A percentile compares a stretch with the other conserved stretches of the same genome.
Conservation (phyloP, 2,329 filamentous ascomycete genomes). For the Botrytis aclada region DNA sequence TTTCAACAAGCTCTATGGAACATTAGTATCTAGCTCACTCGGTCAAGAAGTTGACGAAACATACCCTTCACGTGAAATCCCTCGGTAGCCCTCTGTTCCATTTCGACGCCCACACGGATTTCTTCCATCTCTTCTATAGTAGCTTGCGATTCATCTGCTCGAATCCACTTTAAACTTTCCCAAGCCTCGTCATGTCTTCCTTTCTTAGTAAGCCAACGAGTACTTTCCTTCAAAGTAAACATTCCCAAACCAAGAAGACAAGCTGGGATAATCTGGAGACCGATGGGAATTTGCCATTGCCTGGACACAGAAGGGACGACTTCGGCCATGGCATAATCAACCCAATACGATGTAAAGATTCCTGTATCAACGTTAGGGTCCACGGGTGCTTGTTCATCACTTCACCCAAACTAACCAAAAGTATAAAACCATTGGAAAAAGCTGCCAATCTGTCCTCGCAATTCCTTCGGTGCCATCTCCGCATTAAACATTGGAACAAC, state of each 20-base stretch:
- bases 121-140: background rate
- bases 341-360: slow-evolving; percentile 38
- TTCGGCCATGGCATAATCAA: background rate
- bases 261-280: background rate
- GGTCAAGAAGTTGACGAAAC: background rate
- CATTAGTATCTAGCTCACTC: background rate
- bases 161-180: background rate
- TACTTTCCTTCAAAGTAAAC: background rate
- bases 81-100: slow-evolving; percentile 46
- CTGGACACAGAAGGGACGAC: background rate
- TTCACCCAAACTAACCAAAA: slow-evolving; percentile 35
- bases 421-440: slow-evolving; percentile 42
- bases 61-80: slow-evolving; percentile 36
- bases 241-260: background rate
- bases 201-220: background rate
- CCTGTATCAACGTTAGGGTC: background rate
- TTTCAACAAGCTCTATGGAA: slow-evolving; percentile 20
- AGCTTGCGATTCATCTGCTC: background rate
- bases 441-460: slow-evolving; percentile 40
- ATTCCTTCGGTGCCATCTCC: slow-evolving; percentile 44
- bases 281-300: background rate
- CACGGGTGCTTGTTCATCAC: rapidly evolving
- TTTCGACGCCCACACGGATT: slow-evolving; percentile 39
- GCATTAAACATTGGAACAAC: slow-evolving; percentile 44
- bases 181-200: background rate